A percentile compares a stretch with the other conserved stretches of the same genome.
These are phyloP conservation scores for Neurospora africana DNA, from an alignment of 495 filamentous ascomycete species.

Conservation along the genomic window DNA sequence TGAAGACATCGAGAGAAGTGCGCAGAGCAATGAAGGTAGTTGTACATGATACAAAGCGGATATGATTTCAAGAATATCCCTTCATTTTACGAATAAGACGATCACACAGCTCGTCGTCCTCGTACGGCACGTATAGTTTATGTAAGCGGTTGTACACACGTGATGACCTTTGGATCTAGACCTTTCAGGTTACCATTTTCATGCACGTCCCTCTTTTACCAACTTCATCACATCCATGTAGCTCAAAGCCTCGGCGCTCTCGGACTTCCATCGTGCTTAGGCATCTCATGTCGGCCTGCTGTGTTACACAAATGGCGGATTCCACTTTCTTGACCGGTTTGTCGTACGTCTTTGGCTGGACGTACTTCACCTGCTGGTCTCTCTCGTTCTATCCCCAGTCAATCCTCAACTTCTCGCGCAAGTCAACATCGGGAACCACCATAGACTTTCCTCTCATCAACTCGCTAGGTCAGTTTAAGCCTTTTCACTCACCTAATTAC, in stretches of 20 bases:
- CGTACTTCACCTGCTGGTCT: conserved; percentile 66
- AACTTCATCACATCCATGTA: background rate
- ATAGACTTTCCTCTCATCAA: conserved; percentile 84
- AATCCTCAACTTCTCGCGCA: conserved; percentile 60
- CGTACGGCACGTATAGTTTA: background rate
- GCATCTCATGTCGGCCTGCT: background rate
- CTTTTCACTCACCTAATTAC: background rate
- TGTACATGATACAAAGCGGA: background rate
- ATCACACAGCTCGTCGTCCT: background rate
- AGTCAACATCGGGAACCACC: conserved; percentile 69
- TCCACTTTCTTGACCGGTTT: conserved; percentile 19
- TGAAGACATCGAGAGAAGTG: background rate
- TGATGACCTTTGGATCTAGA: background rate
- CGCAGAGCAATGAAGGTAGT: background rate
- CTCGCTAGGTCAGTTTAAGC: conserved; percentile 46
- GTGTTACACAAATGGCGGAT: background rate
- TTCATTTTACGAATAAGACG: background rate
- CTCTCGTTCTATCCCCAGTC: conserved; percentile 89
- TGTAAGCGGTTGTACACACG: background rate
- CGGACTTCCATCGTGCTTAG: background rate
- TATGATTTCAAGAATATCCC: background rate
- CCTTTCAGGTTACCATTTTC: background rate
- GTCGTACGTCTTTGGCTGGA: conserved; percentile 47
- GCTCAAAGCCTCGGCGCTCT: background rate
- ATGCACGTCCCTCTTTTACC: background rate